Evolutionary conservation across 1,284 basidiomycete species (phyloP), one percentile per base, ranked within the genome.

Genomic region (Mycena sp.): DNA sequence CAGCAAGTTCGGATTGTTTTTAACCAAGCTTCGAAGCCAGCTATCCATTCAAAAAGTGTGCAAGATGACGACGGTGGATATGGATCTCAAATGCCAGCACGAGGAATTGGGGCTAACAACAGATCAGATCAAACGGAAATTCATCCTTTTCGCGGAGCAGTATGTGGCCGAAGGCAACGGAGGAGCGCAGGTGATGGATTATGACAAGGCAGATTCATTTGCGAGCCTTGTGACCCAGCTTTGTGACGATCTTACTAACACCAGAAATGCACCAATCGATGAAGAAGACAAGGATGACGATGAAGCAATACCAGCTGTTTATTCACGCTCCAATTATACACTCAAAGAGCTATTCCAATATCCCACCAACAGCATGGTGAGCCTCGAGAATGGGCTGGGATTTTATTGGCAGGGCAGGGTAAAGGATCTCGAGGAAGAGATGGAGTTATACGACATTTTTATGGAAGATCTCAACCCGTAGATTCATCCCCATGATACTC

Each of bases 41-140:
- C 56, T 71, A n/a, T 52, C 62, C 4, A 41, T 66, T 21, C 59
- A 69, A 23, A 66, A 65, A 32, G 69, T 68, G 32, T 61, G 61
- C 1, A 69, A 69, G 38, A 64, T 58, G 32, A 61, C 28, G 6
- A 60, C 69, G 2, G 65, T 69, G 1, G 59, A 60, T 26, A 67
- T 64, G 53, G 63, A 64, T 16, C 59, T 46, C 14, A 43, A 53
- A 35, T 25, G 41, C 5, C 14, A 38, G 26, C 58, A 61, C 40
- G 48, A 61, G 23, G 49, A 52, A 16, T 32, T 52, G 32, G 48
- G 43, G 4, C 17, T 54, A 14, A 56, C 23, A 19, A 56, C 54
- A n/a, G 54, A 56, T 12, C 54, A 32, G 1, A 19, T 56, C 30
- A 56, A 56, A 48, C 54, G 44, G 6, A 45, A 38, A 56, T 56